Base-by-base conservation (phyloP, 352 stramenopile species). In the Pythium apleroticum region DNA sequence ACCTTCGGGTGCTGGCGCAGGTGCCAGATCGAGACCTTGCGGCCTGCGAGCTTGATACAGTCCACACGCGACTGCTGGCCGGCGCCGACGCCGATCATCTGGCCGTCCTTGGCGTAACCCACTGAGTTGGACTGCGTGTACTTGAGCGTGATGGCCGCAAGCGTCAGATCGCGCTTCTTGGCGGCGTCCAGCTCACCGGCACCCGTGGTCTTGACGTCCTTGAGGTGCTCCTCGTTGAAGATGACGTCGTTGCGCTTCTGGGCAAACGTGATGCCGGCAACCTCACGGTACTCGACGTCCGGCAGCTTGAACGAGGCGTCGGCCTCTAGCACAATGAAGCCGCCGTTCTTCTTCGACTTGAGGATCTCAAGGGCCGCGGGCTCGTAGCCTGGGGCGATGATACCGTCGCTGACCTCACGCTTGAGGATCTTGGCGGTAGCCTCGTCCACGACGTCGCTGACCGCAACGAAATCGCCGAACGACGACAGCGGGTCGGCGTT, bases 61-160 rank as follows among this genome's bases (percentile, higher is more conserved):
- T 99, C 98, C 3, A 99, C 97, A 58, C 98, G 96, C 57, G 86
- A 98, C 85, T 99, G 98, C 79, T 99, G 98, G 30, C 98, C 98
- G 15, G 98, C 97, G 49, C 98, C 98, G n/a, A 99, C 97, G 52
- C 98, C 98, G 35, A 99, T 97, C 97, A 99, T 99, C 89, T 99
- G 98, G 28, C 98, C 98, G 76, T 99, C 93, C 80, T 98, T 98
- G 54, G 97, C 97, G 81, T 99, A 99, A 10, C 96, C 98, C 12
- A 99, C 97, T 37, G 90, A 98, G 88, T 99, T 99, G 53, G 80
- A 97, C 85, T 99, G 97, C 59, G 98, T 99, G 85, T 99, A 99
- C 89, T 99, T 99, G 73, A 99, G 84, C 63, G 97, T 98, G 76
- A 99, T 99, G 52, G 93, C 97, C n/a, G 97, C 98, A 28, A 99